A percentile compares a stretch with the other conserved stretches of the same genome.
These are phyloP conservation scores for Ophiocordyceps camponoti-rufipedis DNA, from an alignment of 2,329 filamentous ascomycete species.

Conservation along the genomic window DNA sequence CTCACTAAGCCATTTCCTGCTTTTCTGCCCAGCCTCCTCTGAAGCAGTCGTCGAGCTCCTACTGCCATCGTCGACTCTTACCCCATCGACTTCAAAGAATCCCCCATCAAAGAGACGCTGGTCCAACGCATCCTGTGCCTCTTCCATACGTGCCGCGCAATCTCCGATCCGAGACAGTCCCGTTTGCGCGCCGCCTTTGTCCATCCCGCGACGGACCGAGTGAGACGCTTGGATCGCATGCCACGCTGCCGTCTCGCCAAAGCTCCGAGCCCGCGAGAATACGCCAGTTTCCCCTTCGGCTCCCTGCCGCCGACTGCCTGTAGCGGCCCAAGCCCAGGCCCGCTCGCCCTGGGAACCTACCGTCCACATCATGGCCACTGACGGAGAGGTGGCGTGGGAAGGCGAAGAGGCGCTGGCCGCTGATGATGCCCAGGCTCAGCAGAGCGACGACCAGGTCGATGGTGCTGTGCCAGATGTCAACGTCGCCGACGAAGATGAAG, in stretches of 20 bases:
- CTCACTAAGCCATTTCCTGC: conserved; percentile 2
- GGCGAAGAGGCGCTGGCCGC: conserved; percentile 34
- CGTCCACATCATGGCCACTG: conserved; percentile 15
- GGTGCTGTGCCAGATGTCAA: conserved; percentile 26
- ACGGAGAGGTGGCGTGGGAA: conserved; percentile 26
- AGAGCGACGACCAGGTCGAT: conserved; percentile 36
- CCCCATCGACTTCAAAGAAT: background rate
- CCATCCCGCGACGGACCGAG: background rate
- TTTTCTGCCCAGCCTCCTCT: conserved; percentile 5
- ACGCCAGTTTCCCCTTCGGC: background rate
- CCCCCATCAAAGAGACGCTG: background rate
- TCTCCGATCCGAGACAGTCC: background rate
- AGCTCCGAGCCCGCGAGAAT: background rate
- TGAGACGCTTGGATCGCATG: background rate
- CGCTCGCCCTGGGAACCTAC: background rate
- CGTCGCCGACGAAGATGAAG: conserved; percentile 24
- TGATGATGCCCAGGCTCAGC: conserved; percentile 36
- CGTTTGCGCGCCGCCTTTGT: background rate
- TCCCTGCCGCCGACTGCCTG: background rate
- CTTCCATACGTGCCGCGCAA: background rate
- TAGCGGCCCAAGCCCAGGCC: background rate
- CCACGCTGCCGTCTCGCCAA: background rate
- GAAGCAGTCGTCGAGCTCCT: conserved; percentile 5
- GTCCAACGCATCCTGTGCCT: background rate
- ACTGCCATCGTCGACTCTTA: background rate